Evolutionary conservation across 2,329 filamentous ascomycete genomes (phyloP).

Genomic region (Cylindrodendrum hubeiense): DNA sequence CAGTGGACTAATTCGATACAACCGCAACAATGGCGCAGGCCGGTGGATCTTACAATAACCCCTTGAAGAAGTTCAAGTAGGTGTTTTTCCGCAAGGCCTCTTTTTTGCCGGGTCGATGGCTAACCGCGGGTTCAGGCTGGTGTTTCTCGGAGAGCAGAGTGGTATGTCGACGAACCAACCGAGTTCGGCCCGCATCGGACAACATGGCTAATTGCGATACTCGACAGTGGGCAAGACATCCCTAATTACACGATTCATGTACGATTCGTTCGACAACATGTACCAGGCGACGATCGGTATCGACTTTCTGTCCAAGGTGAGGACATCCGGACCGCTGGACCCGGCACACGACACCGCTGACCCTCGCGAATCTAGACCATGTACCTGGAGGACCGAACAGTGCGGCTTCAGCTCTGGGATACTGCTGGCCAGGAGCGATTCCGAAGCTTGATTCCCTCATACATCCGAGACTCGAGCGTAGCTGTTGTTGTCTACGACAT

Average conservation of each 20-base stretch:
- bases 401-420: slow-evolving; percentile 97
- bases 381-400: slow-evolving; percentile 99
- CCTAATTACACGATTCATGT: slow-evolving; percentile 99
- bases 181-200: slow-evolving; percentile 32
- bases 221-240: slow-evolving; percentile 94
- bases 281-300: slow-evolving; percentile 99
- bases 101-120: slow-evolving; percentile 19
- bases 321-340: slow-evolving; percentile 23
- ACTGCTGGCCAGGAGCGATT: slow-evolving; percentile 98
- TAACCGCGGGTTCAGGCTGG: slow-evolving; percentile 72
- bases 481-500: slow-evolving; percentile 99
- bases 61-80: slow-evolving; percentile 99
- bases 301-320: slow-evolving; percentile 97
- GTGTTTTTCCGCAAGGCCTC: slow-evolving; percentile 26
- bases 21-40: slow-evolving; percentile 79
- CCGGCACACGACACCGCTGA: slow-evolving; percentile 32
- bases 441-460: slow-evolving; percentile 95
- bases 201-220: slow-evolving; percentile 41
- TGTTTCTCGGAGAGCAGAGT: slow-evolving; percentile 98
- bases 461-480: slow-evolving; percentile 97
- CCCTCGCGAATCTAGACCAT: slow-evolving; percentile 73
- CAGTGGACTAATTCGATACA: slow-evolving; percentile 32
- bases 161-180: slow-evolving; percentile 70
- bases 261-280: slow-evolving; percentile 99
- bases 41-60: slow-evolving; percentile 95